Evolutionary conservation across 805 yeast species (phyloP), one percentile per base, ranked within the genome.

Genomic region (Kuraishia ogatae): DNA sequence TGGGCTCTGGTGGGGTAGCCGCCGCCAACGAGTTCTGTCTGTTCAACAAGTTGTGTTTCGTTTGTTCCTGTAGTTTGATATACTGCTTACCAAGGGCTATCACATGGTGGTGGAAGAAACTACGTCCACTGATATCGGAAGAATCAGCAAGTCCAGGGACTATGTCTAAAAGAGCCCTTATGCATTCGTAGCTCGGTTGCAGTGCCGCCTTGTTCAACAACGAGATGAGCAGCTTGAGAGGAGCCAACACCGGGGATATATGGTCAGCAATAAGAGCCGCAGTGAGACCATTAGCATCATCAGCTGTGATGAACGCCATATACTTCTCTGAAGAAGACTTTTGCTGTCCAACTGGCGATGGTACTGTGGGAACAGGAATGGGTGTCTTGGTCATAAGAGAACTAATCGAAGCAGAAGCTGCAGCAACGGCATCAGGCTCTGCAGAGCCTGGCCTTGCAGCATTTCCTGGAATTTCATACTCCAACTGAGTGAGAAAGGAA

Each of bases 101-200:
- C 23, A 92, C 83, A 62, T 85, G 87, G 60, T 89, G 89, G 66
- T 92, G 98, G 62, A 92, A 80, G 63, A 92, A 85, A 65, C 88
- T 92, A 60, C 97, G 78, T 19, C 89, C 89, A 55, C 86, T 83
- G 50, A 92, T 82, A 62, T 91, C 97, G 7, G 82, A 71, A 0
- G 83, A 75, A 61, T 89, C 94, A 50, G 79, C 73, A 23, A 85
- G 67, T 13, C 77, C 74, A 8, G 81, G 80, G 48, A 83, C 75
- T 17, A 73, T 71, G 24, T 71, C 75, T 53, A 86, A 70, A 43
- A 87, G 63, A n/a, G 62, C 68, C 58, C 78, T 85, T 56, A 89
- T 82, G 64, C 90, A 84, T 24, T 72, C 68, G 50, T 69, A 73
- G 2, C 90, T 74, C 55, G 80, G 74, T n/a, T 70, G 62, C 35